A percentile compares a stretch with the other conserved stretches of the same genome.
phyloP scores from a whole-genome alignment of 305 asterid genomes.

The Fraxinus floribunda region DNA sequence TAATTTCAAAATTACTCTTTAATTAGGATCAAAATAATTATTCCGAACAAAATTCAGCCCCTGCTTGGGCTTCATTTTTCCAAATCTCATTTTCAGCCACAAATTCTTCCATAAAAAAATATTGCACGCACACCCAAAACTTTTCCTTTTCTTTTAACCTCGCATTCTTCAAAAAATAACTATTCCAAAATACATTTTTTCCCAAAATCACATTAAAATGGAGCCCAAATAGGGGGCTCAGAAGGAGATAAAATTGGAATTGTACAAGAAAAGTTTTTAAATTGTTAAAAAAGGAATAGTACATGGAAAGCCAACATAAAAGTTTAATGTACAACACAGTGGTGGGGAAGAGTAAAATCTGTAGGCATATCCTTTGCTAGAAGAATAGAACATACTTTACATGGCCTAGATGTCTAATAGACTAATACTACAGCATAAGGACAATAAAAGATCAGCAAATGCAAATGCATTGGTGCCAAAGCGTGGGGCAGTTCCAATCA shows the following conservation, averaged over 20 bases:
- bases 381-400: background rate
- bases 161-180: background rate
- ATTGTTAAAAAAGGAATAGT: background rate
- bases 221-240: background rate
- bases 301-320: background rate
- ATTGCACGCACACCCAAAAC: background rate
- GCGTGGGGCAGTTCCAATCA: background rate
- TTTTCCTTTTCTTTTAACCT: background rate
- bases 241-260: background rate
- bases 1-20: background rate
- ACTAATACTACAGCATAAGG: background rate
- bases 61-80: background rate
- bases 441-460: background rate
- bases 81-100: background rate
- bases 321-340: background rate
- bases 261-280: background rate
- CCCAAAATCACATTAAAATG: background rate
- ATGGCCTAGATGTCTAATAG: background rate
- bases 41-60: background rate
- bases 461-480: background rate
- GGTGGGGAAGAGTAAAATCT: background rate
- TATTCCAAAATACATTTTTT: background rate
- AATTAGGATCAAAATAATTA: background rate
- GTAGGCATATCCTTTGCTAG: background rate
- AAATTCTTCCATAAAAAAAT: background rate